Conservation (phyloP, 352 stramenopile species). For the Pythium insidiosum region DNA sequence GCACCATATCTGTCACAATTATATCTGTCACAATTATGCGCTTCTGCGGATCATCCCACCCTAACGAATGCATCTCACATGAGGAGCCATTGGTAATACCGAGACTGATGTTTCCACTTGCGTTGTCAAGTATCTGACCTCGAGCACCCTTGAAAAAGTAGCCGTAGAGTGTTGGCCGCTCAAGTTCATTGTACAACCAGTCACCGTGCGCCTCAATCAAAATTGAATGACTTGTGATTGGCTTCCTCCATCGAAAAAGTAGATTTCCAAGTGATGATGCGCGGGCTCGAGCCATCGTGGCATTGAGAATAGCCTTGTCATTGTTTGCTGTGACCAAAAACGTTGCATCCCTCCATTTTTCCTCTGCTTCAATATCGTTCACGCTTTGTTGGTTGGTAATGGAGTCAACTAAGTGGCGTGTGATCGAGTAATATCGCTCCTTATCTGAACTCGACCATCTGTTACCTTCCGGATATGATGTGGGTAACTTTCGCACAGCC, state of each 20-base stretch:
- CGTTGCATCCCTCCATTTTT: neutral
- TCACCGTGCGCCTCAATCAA: neutral
- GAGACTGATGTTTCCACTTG: too few relatives aligned
- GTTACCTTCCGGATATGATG: too few relatives aligned
- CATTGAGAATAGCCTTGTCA: neutral
- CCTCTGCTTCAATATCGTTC: neutral
- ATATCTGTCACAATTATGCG: too few relatives aligned
- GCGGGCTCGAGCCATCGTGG: too few relatives aligned
- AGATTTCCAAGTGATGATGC: too few relatives aligned
- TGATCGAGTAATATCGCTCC: too few relatives aligned
- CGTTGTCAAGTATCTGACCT: slow-evolving; percentile 6
- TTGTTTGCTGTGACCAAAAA: slow-evolving; percentile 1
- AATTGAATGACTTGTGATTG: neutral
- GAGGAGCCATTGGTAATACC: too few relatives aligned
- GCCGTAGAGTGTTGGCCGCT: slow-evolving; percentile 4
- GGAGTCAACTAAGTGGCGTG: too few relatives aligned
- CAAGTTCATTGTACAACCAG: slow-evolving; percentile 6
- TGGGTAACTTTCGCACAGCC: neutral
- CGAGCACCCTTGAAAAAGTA: slow-evolving; percentile 10
- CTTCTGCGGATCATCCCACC: too few relatives aligned
- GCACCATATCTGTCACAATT: too few relatives aligned
- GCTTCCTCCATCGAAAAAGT: slow-evolving; percentile 2
- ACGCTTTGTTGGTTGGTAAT: neutral
- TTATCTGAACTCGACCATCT: too few relatives aligned
- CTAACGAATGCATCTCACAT: too few relatives aligned